A percentile compares a stretch with the other conserved stretches of the same genome.
Conservation (phyloP, 2,329 filamentous ascomycete genomes). For the Fusarium sp. region DNA sequence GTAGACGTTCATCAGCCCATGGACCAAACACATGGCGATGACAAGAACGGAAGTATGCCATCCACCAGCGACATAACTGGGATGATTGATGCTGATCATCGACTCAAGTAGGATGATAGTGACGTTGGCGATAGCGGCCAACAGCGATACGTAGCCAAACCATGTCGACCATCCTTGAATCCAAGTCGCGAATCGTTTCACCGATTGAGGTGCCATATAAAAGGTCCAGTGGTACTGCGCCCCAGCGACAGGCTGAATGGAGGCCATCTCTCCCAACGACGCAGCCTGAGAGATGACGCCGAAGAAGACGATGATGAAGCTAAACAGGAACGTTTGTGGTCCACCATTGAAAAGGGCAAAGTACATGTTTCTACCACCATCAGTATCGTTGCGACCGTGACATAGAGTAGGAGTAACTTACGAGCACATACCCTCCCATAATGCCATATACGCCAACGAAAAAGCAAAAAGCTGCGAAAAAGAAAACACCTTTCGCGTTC, state of each 20-base stretch:
- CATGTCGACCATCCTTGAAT: conserved; percentile 40
- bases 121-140: conserved; percentile 40
- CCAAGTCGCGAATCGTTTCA: conserved; percentile 38
- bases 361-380: conserved; percentile 35
- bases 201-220: conserved; percentile 29
- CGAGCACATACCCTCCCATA: conserved; percentile 42
- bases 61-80: conserved; percentile 32
- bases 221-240: conserved; percentile 40
- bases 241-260: conserved; percentile 35
- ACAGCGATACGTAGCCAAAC: conserved; percentile 38
- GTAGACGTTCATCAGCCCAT: conserved; percentile 35
- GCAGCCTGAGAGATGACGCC: conserved; percentile 38
- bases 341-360: conserved; percentile 40
- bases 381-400: not conserved
- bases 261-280: conserved; percentile 38
- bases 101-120: conserved; percentile 41
- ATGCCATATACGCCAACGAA: conserved; percentile 38
- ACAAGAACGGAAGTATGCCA: conserved; percentile 39
- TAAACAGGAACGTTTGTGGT: conserved; percentile 38
- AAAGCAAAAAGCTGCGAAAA: conserved; percentile 40
- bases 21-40: conserved; percentile 39
- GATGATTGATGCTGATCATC: conserved; percentile 39
- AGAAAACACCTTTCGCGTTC: conserved; percentile 38
- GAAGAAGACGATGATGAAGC: conserved; percentile 40
- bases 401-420: not conserved